phyloP scores from a whole-genome alignment of 2,329 filamentous ascomycete genomes.

The Trichophyton mentagrophytes region DNA sequence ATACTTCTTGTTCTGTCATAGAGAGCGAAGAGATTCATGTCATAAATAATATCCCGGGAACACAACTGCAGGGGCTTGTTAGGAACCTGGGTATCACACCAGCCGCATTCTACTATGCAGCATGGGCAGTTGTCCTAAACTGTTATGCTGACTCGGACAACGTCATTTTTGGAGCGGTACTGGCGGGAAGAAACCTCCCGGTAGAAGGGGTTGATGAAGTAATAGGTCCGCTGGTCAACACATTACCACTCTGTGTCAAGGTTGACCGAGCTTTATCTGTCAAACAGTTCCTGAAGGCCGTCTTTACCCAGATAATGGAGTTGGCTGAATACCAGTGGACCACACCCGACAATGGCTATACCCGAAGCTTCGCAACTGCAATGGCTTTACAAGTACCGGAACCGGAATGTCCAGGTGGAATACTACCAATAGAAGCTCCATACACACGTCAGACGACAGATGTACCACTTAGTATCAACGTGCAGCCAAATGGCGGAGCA shows the following conservation, averaged over 20 bases:
- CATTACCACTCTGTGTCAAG: conserved; percentile 25
- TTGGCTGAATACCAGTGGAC: conserved; percentile 40
- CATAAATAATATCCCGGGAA: background rate
- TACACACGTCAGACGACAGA: conserved; percentile 5
- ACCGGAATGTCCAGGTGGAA: background rate
- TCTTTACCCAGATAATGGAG: conserved; percentile 41
- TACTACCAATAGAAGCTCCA: conserved; percentile 6
- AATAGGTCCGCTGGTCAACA: conserved; percentile 34
- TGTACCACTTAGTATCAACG: background rate
- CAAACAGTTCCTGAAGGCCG: conserved; percentile 27
- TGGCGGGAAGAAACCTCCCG: conserved; percentile 26
- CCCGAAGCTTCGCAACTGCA: background rate
- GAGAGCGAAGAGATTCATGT: background rate
- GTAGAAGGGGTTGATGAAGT: conserved; percentile 28
- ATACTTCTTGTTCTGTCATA: background rate
- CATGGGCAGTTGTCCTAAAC: conserved; percentile 27
- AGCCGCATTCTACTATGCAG: conserved; percentile 18
- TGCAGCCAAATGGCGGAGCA: background rate
- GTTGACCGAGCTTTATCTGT: conserved; percentile 14
- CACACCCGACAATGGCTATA: conserved; percentile 18
- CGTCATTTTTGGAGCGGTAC: conserved; percentile 25
- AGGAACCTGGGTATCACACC: conserved; percentile 11
- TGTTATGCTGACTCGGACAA: conserved; percentile 21
- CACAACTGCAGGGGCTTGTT: background rate
- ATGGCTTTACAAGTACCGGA: background rate